phyloP scores from a whole-genome alignment of 1,284 basidiomycete species.

The Sporisorium scitamineum region DNA sequence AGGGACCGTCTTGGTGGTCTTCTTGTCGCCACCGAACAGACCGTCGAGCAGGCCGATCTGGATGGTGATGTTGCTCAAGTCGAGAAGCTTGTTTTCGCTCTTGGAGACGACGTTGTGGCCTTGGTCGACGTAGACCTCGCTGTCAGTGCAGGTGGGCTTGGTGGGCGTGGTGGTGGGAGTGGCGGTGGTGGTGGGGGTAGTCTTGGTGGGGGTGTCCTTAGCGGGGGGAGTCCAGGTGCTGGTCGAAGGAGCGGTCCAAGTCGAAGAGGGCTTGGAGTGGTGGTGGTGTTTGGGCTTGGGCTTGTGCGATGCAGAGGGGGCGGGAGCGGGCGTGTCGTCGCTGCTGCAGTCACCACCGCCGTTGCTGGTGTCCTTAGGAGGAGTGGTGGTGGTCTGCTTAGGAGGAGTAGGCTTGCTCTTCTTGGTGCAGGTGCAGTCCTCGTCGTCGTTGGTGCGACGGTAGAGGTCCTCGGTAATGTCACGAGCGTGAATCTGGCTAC shows the following conservation, averaged over 20 bases:
- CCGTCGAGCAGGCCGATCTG: slow-evolving; percentile 31
- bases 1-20: slow-evolving; percentile 24
- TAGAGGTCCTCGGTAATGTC: slow-evolving; percentile 43
- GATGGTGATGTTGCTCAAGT: slow-evolving; percentile 37
- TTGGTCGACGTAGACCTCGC: slow-evolving; percentile 42
- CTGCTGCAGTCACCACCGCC: slow-evolving; percentile 4
- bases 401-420: slow-evolving; percentile 38
- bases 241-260: too few species aligned
- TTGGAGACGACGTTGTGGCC: slow-evolving; percentile 52
- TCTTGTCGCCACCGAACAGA: slow-evolving; percentile 24
- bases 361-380: not conserved
- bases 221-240: not conserved
- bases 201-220: not conserved
- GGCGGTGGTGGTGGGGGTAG: slow-evolving; percentile 6
- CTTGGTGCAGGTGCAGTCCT: slow-evolving; percentile 54
- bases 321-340: slow-evolving; percentile 16
- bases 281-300: slow-evolving; percentile 12
- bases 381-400: slow-evolving; percentile 16
- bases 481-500: slow-evolving; percentile 34
- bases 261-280: slow-evolving; percentile 14
- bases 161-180: not conserved
- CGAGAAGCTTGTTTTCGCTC: slow-evolving; percentile 48
- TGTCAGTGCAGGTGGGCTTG: slow-evolving; percentile 22
- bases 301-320: not conserved
- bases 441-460: slow-evolving; percentile 43